phyloP scores from a whole-genome alignment of 2,329 filamentous ascomycete species.

The Hymenoscyphus salicellus region DNA sequence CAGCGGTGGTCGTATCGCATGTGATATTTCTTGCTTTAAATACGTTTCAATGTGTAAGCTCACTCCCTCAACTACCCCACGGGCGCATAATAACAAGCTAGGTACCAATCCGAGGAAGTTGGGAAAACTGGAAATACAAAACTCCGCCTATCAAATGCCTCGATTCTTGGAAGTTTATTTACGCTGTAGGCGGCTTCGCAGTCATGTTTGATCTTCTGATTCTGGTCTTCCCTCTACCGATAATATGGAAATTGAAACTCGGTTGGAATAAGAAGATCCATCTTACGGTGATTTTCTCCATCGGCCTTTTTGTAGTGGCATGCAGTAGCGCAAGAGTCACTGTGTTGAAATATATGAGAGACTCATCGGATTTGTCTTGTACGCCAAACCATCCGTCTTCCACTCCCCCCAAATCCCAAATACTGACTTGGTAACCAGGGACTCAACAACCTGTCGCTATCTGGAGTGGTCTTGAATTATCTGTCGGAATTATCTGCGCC shows the following conservation, averaged over 20 bases:
- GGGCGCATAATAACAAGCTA: background rate
- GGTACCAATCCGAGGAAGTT: constrained; percentile 12
- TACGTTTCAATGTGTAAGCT: constrained; percentile 17
- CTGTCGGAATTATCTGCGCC: background rate
- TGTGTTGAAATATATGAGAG: constrained; percentile 7
- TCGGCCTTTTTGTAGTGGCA: constrained; percentile 18
- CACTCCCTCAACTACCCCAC: background rate
- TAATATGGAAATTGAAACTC: constrained; percentile 12
- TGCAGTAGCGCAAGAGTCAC: constrained; percentile 14
- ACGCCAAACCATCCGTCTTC: background rate
- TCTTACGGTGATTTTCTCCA: constrained; percentile 15
- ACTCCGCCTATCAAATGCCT: constrained; percentile 14
- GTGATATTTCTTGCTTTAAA: constrained; percentile 8
- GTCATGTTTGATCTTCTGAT: constrained; percentile 15
- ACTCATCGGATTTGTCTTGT: constrained; percentile 17
- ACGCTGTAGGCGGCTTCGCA: constrained; percentile 10
- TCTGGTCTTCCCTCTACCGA: constrained; percentile 15
- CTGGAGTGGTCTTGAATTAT: background rate
- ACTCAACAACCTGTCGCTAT: background rate
- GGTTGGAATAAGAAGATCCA: constrained; percentile 7
- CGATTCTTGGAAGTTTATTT: constrained; percentile 6
- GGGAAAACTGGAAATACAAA: constrained; percentile 21
- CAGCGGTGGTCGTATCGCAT: constrained; percentile 9
- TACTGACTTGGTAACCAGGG: background rate
- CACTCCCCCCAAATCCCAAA: background rate